Conservation (phyloP, 345 rosid genomes). For the Streptanthus diversifolius region DNA sequence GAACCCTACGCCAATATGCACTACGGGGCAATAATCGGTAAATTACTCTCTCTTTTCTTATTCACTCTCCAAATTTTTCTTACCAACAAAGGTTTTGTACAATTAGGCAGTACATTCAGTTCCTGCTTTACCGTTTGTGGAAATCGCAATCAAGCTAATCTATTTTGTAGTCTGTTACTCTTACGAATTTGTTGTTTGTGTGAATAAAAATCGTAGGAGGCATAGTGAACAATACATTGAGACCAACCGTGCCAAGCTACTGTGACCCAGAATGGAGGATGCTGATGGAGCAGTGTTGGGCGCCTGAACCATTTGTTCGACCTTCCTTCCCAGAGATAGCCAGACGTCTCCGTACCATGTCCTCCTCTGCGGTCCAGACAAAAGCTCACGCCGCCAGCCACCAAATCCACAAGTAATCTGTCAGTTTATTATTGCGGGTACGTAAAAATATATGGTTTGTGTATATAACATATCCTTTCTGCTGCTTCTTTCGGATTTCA, state of each 20-base stretch:
- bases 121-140: neutral
- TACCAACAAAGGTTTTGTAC: constrained; percentile 8
- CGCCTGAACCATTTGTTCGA: constrained; percentile 72
- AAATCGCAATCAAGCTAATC: neutral
- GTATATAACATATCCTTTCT: constrained; percentile 20
- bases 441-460: neutral
- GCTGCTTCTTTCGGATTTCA: constrained; percentile 6
- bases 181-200: constrained; percentile 33
- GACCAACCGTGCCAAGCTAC: constrained; percentile 65
- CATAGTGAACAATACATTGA: constrained; percentile 71
- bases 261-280: constrained; percentile 80
- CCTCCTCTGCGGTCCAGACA: constrained; percentile 43
- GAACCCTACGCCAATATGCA: constrained; percentile 92
- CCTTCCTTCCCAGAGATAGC: constrained; percentile 84
- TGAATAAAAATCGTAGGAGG: constrained; percentile 50
- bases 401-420: constrained; percentile 24
- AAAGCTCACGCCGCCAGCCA: constrained; percentile 43
- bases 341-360: constrained; percentile 63
- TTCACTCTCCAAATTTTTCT: neutral
- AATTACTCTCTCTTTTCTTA: neutral
- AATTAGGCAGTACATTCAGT: neutral
- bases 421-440: neutral
- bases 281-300: constrained; percentile 90
- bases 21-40: constrained; percentile 90
- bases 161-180: constrained; percentile 27